These are phyloP conservation scores for Neonectria neomacrospora DNA, from an alignment of 2,329 filamentous ascomycete genomes.

Conservation along the genomic window DNA sequence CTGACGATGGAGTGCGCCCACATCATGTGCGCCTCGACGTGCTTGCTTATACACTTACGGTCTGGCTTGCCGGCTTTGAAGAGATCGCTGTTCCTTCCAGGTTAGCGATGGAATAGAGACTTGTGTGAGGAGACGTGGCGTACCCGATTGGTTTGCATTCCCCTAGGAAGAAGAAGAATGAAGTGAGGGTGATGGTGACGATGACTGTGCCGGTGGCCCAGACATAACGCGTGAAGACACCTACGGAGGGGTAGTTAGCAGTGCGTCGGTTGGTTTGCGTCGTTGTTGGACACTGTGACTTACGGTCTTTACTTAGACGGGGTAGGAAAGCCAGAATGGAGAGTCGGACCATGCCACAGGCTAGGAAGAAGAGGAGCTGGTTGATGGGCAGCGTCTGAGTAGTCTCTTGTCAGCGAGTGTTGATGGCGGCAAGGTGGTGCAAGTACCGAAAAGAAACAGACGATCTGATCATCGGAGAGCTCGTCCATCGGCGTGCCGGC, in stretches of 20 bases:
- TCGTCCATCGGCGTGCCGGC: conserved; percentile 31
- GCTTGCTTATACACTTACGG: conserved; percentile 32
- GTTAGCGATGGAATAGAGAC: not conserved
- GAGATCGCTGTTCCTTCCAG: conserved; percentile 31
- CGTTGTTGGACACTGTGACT: not conserved
- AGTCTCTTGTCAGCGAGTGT: not conserved
- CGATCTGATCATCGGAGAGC: conserved; percentile 25
- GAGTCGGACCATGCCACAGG: conserved; percentile 36
- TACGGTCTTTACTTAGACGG: conserved; percentile 37
- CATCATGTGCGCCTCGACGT: conserved; percentile 46
- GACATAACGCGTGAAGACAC: conserved; percentile 29
- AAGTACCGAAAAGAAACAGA: conserved; percentile 34
- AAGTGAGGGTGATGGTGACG: conserved; percentile 22
- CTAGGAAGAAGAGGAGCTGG: conserved; percentile 36
- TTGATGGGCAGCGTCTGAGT: conserved; percentile 30
- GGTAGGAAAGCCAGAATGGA: conserved; percentile 39
- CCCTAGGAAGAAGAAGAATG: conserved; percentile 38
- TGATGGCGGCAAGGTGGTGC: not conserved
- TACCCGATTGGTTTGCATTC: conserved; percentile 37
- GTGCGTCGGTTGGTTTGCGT: not conserved
- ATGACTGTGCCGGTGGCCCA: conserved; percentile 29
- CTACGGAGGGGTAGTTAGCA: conserved; percentile 10
- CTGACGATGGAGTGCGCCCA: conserved; percentile 47
- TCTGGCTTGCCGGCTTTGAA: conserved; percentile 23
- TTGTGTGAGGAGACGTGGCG: not conserved